phyloP scores from a whole-genome alignment of 2,329 filamentous ascomycete species.

The Hymenoscyphus infarciens region DNA sequence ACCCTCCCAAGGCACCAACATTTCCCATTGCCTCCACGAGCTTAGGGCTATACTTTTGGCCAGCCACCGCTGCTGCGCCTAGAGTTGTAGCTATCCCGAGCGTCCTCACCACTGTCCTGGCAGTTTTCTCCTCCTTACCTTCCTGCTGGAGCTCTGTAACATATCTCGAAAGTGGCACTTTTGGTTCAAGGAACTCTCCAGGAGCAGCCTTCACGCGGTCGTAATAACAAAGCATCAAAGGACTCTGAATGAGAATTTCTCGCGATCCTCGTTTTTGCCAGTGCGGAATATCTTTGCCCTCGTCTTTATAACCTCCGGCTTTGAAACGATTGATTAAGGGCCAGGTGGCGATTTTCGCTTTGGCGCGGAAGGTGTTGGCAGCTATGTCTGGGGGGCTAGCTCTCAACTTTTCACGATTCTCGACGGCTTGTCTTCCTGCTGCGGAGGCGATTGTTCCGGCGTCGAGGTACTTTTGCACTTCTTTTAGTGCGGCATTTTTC shows the following conservation, averaged over 20 bases:
- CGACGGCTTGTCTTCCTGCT: neutral
- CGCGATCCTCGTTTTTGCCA: neutral
- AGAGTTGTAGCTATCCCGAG: too few relatives aligned
- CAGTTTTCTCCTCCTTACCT: too few relatives aligned
- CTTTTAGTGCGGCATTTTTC: neutral
- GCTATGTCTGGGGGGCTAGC: neutral
- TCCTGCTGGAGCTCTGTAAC: too few relatives aligned
- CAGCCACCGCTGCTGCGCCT: too few relatives aligned
- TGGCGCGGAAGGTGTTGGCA: neutral
- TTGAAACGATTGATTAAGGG: conserved; percentile 25
- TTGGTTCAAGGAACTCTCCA: too few relatives aligned
- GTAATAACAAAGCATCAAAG: conserved; percentile 4
- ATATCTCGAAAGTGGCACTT: too few relatives aligned
- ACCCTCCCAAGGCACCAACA: too few relatives aligned
- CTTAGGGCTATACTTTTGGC: too few relatives aligned
- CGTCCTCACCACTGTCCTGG: too few relatives aligned
- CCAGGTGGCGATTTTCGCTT: conserved; percentile 24
- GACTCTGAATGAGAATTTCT: neutral
- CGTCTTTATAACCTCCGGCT: conserved; percentile 20
- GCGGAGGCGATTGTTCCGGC: neutral
- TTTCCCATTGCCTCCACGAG: too few relatives aligned
- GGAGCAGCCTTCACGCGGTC: neutral
- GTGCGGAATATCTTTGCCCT: neutral
- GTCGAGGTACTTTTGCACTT: neutral
- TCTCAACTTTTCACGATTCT: neutral